Base-by-base conservation (phyloP, 208 protist species). In the Leishmania guyanensis region DNA sequence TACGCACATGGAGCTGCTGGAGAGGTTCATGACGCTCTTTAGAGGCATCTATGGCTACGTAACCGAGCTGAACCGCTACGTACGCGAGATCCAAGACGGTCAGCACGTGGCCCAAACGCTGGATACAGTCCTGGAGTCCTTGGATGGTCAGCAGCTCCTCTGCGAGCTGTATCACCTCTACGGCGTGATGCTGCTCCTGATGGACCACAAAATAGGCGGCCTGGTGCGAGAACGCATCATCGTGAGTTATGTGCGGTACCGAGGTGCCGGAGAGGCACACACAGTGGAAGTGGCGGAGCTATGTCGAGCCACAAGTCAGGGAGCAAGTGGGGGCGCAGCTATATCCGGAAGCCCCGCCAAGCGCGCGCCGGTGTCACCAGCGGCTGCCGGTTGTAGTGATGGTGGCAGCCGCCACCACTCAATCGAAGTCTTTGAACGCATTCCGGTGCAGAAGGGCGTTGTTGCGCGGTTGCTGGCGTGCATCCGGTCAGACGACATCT, bases 211-310 rank as follows among this genome's bases (percentile, higher is more conserved):
- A 29, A 97, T 99, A 69, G 95, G 96, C 29, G 98, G 99, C 22
- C 82, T 83, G 16, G 91, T 98, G 10, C 92, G 99, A 33, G 99
- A 99, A 88, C 89, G 98, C 76, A 88, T 99, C 85, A 86, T 99
- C 29, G 98, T 99, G 22, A 95, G 96, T 66, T 99, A 99, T 89
- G 94, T 99, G 76, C 92, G 99, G 68, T 99, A 99, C 83, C 98
- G 98, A 70, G 97, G 98, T 22, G 84, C 93, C 33, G 91, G 90
- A 9, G 95, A 98, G 75, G 78, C 88, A 33, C 92, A 98, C 72
- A 94, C 98, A 60, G 96, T 98, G 77, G 97, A 99, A n/a, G 93
- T 99, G 29, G 98, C 96, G 76, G 96, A 98, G 79, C 84, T 99
- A 6, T 98, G 93, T 72, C 86, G 97, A n/a, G 82, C 82, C 0